These are phyloP conservation scores for Aspergillus caelatus DNA, from an alignment of 2,329 filamentous ascomycete genomes.

Conservation along the genomic window DNA sequence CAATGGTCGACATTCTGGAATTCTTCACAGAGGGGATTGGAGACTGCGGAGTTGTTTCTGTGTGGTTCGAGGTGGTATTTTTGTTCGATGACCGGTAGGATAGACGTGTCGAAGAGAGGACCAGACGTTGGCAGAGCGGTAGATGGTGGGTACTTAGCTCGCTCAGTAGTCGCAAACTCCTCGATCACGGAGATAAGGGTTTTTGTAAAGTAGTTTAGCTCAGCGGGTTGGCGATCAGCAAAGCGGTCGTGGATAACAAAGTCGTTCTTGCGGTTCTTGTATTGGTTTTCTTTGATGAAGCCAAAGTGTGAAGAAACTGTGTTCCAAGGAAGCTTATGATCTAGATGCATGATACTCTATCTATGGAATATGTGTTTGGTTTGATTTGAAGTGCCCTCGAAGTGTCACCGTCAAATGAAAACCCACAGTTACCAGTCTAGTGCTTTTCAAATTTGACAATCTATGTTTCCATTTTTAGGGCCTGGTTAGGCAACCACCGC, in stretches of 20 bases:
- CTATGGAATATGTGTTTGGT: background rate
- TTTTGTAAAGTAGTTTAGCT: background rate
- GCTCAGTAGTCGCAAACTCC: background rate
- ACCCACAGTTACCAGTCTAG: background rate
- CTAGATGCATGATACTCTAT: background rate
- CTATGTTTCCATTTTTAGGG: background rate
- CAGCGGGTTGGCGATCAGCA: background rate
- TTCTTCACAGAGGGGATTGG: conserved; percentile 3
- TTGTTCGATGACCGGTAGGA: background rate
- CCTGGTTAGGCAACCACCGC: background rate
- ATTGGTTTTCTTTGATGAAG: background rate
- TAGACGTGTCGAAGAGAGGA: background rate
- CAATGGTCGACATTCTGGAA: conserved; percentile 4
- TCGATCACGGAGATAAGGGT: background rate
- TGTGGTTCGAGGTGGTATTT: conserved; percentile 5
- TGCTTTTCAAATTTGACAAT: background rate
- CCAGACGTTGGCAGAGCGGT: background rate
- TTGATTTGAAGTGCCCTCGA: background rate
- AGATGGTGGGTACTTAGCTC: background rate
- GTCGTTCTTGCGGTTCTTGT: background rate
- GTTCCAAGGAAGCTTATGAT: background rate
- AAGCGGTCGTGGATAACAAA: background rate
- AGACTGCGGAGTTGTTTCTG: conserved; percentile 1
- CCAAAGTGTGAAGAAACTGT: background rate
- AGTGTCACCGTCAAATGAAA: background rate